Evolutionary conservation across 73 alveolate genomes (phyloP).

Genomic region (Paramecium biaurelia): DNA sequence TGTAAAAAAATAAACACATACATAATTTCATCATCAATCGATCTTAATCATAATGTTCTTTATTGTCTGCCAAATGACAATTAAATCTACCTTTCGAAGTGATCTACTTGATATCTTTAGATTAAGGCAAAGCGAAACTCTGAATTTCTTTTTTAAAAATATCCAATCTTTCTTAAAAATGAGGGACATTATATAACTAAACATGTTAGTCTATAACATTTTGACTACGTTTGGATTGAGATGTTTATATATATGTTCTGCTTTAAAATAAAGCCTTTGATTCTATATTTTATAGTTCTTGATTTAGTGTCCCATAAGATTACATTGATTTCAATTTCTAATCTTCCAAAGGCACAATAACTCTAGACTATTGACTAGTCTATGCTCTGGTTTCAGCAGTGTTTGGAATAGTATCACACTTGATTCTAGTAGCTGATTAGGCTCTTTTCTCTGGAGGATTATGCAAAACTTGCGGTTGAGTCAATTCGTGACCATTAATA

Average conservation of each 20-base stretch:
- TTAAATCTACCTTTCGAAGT: constrained; percentile 8
- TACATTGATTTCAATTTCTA: not conserved
- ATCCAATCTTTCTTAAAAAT: not conserved
- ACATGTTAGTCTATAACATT: not conserved
- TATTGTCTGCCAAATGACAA: not conserved
- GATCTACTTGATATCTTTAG: not conserved
- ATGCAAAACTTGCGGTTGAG: not conserved
- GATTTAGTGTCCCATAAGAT: not conserved
- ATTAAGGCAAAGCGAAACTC: not conserved
- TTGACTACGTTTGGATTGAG: not conserved
- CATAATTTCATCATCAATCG: not conserved
- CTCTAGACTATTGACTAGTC: not conserved
- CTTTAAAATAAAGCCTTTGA: not conserved
- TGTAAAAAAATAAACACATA: not conserved
- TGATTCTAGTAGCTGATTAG: not conserved
- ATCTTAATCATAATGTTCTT: constrained; percentile 4
- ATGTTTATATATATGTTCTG: not conserved
- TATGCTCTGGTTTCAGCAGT: not conserved
- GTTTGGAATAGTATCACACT: not conserved
- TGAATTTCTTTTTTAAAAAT: not conserved
- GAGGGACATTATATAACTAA: not conserved
- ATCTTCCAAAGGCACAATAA: not conserved
- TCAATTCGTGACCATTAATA: not conserved
- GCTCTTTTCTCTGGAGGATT: not conserved
- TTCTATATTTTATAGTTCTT: not conserved